phyloP scores from a whole-genome alignment of 2,329 filamentous ascomycete genomes.

The Thielaviopsis populi region DNA sequence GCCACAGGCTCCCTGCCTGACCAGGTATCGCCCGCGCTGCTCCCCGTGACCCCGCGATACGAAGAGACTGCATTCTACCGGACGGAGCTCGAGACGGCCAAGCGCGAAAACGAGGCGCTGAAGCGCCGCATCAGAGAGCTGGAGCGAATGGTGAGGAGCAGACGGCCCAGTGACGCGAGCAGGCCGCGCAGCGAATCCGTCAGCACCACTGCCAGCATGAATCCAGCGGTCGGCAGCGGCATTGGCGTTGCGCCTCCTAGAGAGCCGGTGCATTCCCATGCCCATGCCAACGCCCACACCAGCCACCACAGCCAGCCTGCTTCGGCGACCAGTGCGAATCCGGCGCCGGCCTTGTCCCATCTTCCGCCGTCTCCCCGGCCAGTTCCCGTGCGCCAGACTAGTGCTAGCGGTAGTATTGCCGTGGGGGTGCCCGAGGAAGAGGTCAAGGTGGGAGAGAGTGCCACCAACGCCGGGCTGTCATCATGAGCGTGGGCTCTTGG shows the following conservation, averaged over 20 bases:
- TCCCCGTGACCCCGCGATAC: constrained; percentile 43
- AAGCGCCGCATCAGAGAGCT: constrained; percentile 47
- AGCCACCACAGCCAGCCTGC: constrained; percentile 27
- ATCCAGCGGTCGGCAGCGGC: constrained; percentile 23
- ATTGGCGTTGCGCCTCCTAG: constrained; percentile 18
- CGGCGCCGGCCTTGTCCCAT: background rate
- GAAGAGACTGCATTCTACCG: constrained; percentile 48
- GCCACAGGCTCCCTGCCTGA: constrained; percentile 15
- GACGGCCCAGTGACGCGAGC: constrained; percentile 32
- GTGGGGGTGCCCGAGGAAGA: constrained; percentile 46
- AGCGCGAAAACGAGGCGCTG: constrained; percentile 47
- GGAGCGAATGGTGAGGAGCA: constrained; percentile 39
- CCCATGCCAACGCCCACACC: background rate
- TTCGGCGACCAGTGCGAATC: background rate
- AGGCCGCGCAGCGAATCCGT: constrained; percentile 36
- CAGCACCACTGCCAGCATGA: constrained; percentile 33
- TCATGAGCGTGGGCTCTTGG: background rate
- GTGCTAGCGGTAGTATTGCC: constrained; percentile 30
- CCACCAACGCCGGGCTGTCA: constrained; percentile 33
- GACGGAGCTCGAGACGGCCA: constrained; percentile 44
- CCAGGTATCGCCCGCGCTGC: constrained; percentile 35
- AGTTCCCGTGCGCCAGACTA: constrained; percentile 29
- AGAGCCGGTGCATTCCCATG: constrained; percentile 8
- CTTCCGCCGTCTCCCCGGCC: constrained; percentile 27
- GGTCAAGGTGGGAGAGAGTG: constrained; percentile 46